Evolutionary conservation across 371 early-diverging fungal genomes (phyloP), one percentile per base, ranked within the genome.

Genomic region (Cokeromyces recurvatus): DNA sequence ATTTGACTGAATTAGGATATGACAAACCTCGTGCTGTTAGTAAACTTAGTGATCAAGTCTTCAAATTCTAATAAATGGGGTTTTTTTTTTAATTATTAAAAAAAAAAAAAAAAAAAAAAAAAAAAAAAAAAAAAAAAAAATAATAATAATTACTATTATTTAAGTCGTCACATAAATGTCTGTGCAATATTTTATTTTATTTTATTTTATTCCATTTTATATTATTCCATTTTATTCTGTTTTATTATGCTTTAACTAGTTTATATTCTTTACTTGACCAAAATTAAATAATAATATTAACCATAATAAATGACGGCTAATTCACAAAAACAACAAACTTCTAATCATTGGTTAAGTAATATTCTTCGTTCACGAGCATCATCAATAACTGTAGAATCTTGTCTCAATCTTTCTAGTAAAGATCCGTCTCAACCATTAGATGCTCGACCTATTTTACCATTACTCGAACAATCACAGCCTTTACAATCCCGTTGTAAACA

Each of bases 21-120:
- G 85, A 86, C 24, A 82, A 87, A 63, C 77, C 90, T 55, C 78
- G 82, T 50, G 80, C 85, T 48, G 74, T 93, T 42, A 90, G 91
- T 66, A 92, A 93, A 72, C 74, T 87, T 36, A 82, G 81, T 39
- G 88, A 89, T 60, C 88, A 87, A 55, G 56, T 55, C 23, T 55
- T 46, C 42, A 55, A 55, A 27, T 55, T 55, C 38, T 55, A 51
- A 40, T n/a, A n/a, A n/a, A n/a, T n/a, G n/a, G 25, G n/a, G 21
- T 15, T 24, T 22, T 12, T 15, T 4, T 40, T 25, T 40, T 40
- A 7, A 23, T 12, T 16, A 38, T 14, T 39, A 23, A 39, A 23
- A 39, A 19, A 25, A 43, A 21, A 24, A 20, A 25, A 27, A 46
- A 46, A 25, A 38, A 46, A 29, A 36, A 47, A 38, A n/a, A n/a